Base-by-base conservation (phyloP, 768 basidiomycete species). In the Gautieria morchelliformis region DNA sequence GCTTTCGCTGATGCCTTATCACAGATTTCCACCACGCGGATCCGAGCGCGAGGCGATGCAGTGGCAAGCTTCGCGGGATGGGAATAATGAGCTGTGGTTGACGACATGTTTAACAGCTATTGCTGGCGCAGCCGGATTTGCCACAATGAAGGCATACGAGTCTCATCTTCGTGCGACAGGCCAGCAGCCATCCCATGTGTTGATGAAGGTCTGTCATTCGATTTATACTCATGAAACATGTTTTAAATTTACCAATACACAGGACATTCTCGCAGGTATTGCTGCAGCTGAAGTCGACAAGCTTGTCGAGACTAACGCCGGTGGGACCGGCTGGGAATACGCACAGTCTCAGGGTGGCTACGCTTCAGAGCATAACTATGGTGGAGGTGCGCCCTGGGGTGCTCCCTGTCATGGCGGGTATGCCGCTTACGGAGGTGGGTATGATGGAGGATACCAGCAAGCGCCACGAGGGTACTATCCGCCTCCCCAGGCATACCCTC, bases 111-210 rank as follows among this genome's bases (percentile, higher is more conserved):
- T 51, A 41, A 14, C 27, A 64, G 63, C 58, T 24, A 56, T 64
- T 46, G 62, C 63, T 56, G 70, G 67, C 44, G 70, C 70, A n/a
- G 70, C 70, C 48, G 69, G 68, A 27, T 72, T 68, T 58, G 71
- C 70, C 47, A 70, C 71, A 48, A 72, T 72, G 71, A 69, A 66
- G 61, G 70, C 70, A 5, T 73, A 71, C 62, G 71, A 73, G 63
- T 39, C 68, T 45, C 70, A 72, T 61, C 64, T 64, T 33, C 63
- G 62, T 20, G 60, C 56, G 17, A 68, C 71, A 15, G 71, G 71
- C 30, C 53, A 64, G 47, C 61, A 68, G 62, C 60, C 59, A 14
- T 59, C 62, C 22, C 70, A 71, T 62, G 61, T 61, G 8, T 30
- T 62, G 40, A 70, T 70, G 63, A 71, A 63, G 61, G 62, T 62